Base-by-base conservation (phyloP, 2,329 filamentous ascomycete genomes). In the Didymella keratinophila region DNA sequence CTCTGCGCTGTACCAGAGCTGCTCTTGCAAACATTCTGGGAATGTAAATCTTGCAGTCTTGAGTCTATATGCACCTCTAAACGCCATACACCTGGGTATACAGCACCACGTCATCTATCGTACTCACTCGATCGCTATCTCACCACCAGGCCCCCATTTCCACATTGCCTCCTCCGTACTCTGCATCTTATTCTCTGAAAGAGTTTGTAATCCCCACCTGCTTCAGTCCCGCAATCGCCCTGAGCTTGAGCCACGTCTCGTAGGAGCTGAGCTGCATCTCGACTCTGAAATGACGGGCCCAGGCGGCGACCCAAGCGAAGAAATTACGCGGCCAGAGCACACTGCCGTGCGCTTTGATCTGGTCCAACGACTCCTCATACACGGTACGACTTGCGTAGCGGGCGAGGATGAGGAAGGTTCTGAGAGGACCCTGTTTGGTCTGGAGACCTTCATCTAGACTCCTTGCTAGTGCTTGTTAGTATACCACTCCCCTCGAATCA, bases 381-480 rank as follows among this genome's bases (percentile, higher is more conserved):
- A 89, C 86, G 9, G 84, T 84, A 42, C 84, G 80, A 16, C 85
- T 85, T 18, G 86, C 87, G 69, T 89, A 89, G 34, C 83, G 81
- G 6, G 86, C 87, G 25, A 89, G 82, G 58, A 89, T 89, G 62
- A 89, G 78, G 71, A 89, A 88, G 3, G 84, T 85, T 34, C 86
- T 80, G 47, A 86, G 78, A 1, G 86, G 86, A 1, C 87, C 86
- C 68, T 87, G 78, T 7, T 85, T 83, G 0, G 91, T 95, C 54
- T 93, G 89, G 36, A 96, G 82, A 72, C 90, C 93, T 81, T 99
- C 95, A 74, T 99, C 95, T 18, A 99, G 84, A 69, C 90, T 95
- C 64, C 95, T 88, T 16, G 95, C 83, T 86, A 59, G 42, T 50
- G 8, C 58, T 52, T 16, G 58, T 71, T 50, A 69, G 61, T 42